A percentile compares a stretch with the other conserved stretches of the same genome.
These are phyloP conservation scores for Ophiocordyceps sinensis DNA, from an alignment of 2,329 filamentous ascomycete species.

Conservation along the genomic window DNA sequence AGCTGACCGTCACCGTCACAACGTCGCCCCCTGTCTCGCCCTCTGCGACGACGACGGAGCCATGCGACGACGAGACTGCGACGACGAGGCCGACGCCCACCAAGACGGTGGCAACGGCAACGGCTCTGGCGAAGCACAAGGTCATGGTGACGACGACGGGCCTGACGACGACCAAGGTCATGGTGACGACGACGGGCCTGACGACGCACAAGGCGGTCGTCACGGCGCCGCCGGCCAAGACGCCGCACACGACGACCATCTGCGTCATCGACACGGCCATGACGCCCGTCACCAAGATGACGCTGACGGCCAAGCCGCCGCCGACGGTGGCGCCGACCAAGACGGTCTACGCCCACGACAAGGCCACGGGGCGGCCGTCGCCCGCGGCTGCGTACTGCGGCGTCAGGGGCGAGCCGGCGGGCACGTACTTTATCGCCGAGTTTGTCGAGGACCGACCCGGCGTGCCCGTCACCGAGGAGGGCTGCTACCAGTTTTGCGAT, in stretches of 20 bases:
- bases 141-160: too few relatives aligned
- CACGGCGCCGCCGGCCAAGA: neutral
- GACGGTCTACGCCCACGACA: slow-evolving; percentile 15
- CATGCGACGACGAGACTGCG: too few relatives aligned
- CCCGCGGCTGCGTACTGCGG: slow-evolving; percentile 20
- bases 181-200: too few relatives aligned
- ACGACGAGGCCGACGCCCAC: too few relatives aligned
- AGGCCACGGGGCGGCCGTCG: slow-evolving; percentile 16
- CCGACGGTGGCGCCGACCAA: slow-evolving; percentile 12
- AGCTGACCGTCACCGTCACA: too few relatives aligned
- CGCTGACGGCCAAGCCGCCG: slow-evolving; percentile 11
- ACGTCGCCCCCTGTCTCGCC: too few relatives aligned
- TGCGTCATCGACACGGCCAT: slow-evolving; percentile 20
- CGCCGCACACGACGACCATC: neutral
- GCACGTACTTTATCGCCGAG: slow-evolving; percentile 22
- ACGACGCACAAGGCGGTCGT: neutral
- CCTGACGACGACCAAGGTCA: too few relatives aligned
- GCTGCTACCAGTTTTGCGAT: slow-evolving; percentile 27
- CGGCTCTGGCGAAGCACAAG: neutral
- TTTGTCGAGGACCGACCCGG: slow-evolving; percentile 19
- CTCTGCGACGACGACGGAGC: too few relatives aligned
- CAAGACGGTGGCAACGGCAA: too few relatives aligned
- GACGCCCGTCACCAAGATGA: slow-evolving; percentile 13
- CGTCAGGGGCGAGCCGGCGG: slow-evolving; percentile 19
- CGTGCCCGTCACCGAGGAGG: slow-evolving; percentile 21